Percentiles rank a stretch among this genome's conserved stretches.
phyloP scores from a whole-genome alignment of 2,329 filamentous ascomycete genomes.

The Colletotrichum magnum region DNA sequence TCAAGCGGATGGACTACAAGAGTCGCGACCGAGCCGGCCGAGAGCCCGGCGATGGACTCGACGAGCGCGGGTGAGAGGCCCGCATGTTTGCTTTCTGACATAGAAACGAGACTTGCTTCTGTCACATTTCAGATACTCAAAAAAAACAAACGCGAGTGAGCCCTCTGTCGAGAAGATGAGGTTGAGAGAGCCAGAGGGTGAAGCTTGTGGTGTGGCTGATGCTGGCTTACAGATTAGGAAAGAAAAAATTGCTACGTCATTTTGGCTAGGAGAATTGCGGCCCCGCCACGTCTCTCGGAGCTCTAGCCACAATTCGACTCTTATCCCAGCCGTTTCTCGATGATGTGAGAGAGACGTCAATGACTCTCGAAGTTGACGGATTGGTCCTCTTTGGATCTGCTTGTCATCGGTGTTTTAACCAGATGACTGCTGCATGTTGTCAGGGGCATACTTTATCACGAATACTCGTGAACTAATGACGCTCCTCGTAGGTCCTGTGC shows the following conservation, averaged over 20 bases:
- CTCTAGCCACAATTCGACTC: slow-evolving; percentile 31
- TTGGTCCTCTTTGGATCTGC: neutral
- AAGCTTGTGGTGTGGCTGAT: slow-evolving; percentile 33
- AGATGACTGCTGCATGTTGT: neutral
- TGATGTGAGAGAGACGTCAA: slow-evolving; percentile 21
- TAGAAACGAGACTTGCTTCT: slow-evolving; percentile 49
- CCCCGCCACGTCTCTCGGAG: slow-evolving; percentile 25
- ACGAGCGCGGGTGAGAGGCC: slow-evolving; percentile 82
- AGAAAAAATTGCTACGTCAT: slow-evolving; percentile 38
- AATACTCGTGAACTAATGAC: neutral
- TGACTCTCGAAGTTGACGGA: neutral
- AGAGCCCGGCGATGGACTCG: slow-evolving; percentile 91
- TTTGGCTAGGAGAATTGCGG: slow-evolving; percentile 32
- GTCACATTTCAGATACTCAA: slow-evolving; percentile 31
- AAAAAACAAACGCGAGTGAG: neutral
- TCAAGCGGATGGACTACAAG: slow-evolving; percentile 93
- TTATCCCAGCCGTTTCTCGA: slow-evolving; percentile 4
- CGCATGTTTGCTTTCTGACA: slow-evolving; percentile 65
- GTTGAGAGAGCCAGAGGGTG: neutral
- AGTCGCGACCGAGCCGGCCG: slow-evolving; percentile 88
- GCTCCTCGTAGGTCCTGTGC: too few species aligned
- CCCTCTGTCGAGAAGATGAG: neutral
- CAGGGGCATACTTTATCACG: too few species aligned
- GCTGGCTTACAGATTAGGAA: neutral
- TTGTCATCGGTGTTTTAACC: neutral